Evolutionary conservation across 139 green algal genomes (phyloP).

Genomic region (Picochlorum costavermella): DNA sequence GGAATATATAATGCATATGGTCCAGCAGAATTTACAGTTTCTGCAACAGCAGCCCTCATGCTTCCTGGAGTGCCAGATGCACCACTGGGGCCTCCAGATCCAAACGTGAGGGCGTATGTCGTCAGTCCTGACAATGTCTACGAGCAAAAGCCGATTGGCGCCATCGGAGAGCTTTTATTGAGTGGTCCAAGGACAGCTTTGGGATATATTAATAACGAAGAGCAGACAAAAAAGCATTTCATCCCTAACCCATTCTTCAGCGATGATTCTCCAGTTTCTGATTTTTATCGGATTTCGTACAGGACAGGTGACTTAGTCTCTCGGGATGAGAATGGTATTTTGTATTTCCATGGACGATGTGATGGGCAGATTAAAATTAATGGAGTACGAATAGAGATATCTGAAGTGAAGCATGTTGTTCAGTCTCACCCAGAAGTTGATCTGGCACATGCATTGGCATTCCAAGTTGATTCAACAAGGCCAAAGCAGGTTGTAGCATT

Average conservation of each 20-base stretch:
- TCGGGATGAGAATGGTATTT: slow-evolving; percentile 18
- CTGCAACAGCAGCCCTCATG: slow-evolving; percentile 11
- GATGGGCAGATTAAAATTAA: slow-evolving; percentile 45
- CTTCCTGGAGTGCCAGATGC: background rate
- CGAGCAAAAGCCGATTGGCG: slow-evolving; percentile 23
- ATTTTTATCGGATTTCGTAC: slow-evolving; percentile 8
- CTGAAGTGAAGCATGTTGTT: slow-evolving; percentile 35
- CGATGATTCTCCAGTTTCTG: background rate
- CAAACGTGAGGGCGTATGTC: slow-evolving; percentile 37
- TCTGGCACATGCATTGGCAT: too few species aligned
- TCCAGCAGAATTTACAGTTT: slow-evolving; percentile 32
- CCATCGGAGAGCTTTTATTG: slow-evolving; percentile 43
- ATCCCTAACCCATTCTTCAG: slow-evolving; percentile 35
- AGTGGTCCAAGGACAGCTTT: slow-evolving; percentile 26
- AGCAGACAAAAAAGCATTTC: slow-evolving; percentile 17
- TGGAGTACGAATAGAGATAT: slow-evolving; percentile 50
- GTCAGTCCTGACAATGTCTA: slow-evolving; percentile 8
- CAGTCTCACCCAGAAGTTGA: background rate
- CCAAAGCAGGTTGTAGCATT: too few species aligned
- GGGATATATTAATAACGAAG: slow-evolving; percentile 35
- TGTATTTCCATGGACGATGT: slow-evolving; percentile 37
- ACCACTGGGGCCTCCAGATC: slow-evolving; percentile 30
- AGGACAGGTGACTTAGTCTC: slow-evolving; percentile 35
- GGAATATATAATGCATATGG: slow-evolving; percentile 32
- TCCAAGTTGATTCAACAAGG: too few species aligned